Base-by-base conservation (phyloP, 495 filamentous ascomycete species). In the Penicillium paradoxum region DNA sequence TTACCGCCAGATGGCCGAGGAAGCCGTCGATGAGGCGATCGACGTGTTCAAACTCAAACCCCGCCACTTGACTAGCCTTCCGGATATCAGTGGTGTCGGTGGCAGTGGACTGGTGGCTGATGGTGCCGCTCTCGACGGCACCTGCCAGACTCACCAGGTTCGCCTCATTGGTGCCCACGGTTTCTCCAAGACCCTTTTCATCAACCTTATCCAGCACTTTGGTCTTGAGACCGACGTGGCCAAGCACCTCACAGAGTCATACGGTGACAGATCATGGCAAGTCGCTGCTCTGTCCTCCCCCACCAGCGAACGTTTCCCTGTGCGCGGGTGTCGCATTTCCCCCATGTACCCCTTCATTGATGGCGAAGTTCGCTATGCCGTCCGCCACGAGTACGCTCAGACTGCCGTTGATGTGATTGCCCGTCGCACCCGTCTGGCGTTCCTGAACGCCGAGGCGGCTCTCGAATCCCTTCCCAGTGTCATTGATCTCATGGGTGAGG, bases 1-100 rank as follows among this genome's bases (percentile, higher is more conserved):
- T 5, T 98, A 98, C 72, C 86, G 93, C 29, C 91, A 98, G 66
- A 98, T 98, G 93, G 90, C 93, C 32, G 92, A 98, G 73, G 92
- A 98, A 67, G 85, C 88, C 47, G 93, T 98, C 27, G 92, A 98
- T 60, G 87, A 91, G 56, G 92, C 92, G 15, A 79, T 98, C 65
- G 76, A 79, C 30, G 72, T 78, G 19, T 98, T 96, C 70, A 72
- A 77, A 33, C 83, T 97, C n/a, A 74, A 79, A 45, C 72, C 88
- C 5, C 72, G 71, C 25, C 77, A 84, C 24, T 58, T 88, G 36
- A 48, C 62, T 13, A 67, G 84, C 49, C 79, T 83, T 8, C 90
- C 90, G 0, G 80, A 83, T 53, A 82, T 97, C 57, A 86, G 81
- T 64, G 92, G 92, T 55, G 87, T 87, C 21, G 87, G 89, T 56